Evolutionary conservation across 148 eudicot species (phyloP), one percentile per base, ranked within the genome.

Genomic region (Chenopodium quinoa): DNA sequence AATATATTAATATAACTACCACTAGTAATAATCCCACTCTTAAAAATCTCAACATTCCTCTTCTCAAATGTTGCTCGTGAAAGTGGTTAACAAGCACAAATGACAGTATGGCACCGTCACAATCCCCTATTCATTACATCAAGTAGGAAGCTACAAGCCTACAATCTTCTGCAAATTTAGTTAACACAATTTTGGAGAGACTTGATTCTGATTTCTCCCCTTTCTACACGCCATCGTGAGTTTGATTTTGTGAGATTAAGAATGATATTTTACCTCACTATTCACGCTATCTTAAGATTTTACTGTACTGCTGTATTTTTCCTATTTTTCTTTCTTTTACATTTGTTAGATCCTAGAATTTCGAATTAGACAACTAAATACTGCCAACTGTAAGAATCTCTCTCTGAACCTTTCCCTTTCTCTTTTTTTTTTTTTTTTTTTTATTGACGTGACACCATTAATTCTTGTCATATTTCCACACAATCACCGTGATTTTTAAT

Each of bases 291-390:
- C 63, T 58, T 58, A 37, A 37, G 44, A 4, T 4, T 58, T 58
- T 58, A 19, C 14, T 4, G 37, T 34, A 0, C 19, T 58, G 4
- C 14, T 58, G 37, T 34, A 0, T 16, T 5, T 8, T 17, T 13
- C 16, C 19, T 34, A n/a, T 72, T 56, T 40, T 48, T 63, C 50
- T 37, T 1, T 76, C 9, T 82, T 12, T 67, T 31, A 7, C 7
- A 22, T 20, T 12, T 70, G 76, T 66, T 62, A 76, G 54, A 76
- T 60, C 72, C 48, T 77, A 60, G 34, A 78, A 78, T 75, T 47
- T 77, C 29, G 48, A 78, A 78, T 75, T 47, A 78, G 81, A 83
- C 78, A 83, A 78, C 85, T 44, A 70, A 83, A 34, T 63, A 77
- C 68, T 68, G 75, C 47, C 80, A 82, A 72, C n/a, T 60, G 16